Percentiles rank a stretch among this genome's conserved stretches.
These are phyloP conservation scores for Selaginella tamariscina DNA, from an alignment of 75 land plant species.

Conservation along the genomic window DNA sequence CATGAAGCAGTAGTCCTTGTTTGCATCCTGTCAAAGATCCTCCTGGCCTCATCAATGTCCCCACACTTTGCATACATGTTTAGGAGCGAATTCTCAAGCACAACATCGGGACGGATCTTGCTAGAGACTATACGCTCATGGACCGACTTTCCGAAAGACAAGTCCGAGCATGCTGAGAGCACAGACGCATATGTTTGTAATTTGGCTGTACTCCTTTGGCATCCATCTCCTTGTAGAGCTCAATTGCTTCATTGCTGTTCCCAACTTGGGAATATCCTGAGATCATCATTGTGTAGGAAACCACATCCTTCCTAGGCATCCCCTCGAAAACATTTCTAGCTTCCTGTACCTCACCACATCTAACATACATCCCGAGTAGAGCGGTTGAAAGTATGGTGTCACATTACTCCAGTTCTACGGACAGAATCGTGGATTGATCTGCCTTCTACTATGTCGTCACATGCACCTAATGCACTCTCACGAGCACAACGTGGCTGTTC, in stretches of 20 bases:
- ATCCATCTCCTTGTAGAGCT: not conserved
- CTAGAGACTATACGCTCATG: not conserved
- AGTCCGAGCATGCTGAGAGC: not conserved
- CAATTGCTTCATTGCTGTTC: not conserved
- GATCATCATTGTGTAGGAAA: not conserved
- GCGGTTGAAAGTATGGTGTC: not conserved
- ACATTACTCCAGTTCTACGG: not conserved
- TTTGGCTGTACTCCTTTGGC: not conserved
- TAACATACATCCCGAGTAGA: not conserved
- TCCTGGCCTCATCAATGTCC: not conserved
- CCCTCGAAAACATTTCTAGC: not conserved
- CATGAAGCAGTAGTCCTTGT: not conserved
- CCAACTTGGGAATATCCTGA: not conserved
- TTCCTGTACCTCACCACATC: not conserved
- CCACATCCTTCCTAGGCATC: not conserved
- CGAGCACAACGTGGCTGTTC: not conserved
- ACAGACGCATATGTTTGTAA: not conserved
- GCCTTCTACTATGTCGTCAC: not conserved
- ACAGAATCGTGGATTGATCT: not conserved
- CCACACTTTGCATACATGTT: conserved; percentile 10
- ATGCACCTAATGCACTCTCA: not conserved
- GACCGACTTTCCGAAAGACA: not conserved
- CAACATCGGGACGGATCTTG: not conserved
- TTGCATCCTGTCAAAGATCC: not conserved
- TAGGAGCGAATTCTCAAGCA: not conserved